phyloP scores from a whole-genome alignment of 768 basidiomycete genomes.

The Wakefieldia striispora region DNA sequence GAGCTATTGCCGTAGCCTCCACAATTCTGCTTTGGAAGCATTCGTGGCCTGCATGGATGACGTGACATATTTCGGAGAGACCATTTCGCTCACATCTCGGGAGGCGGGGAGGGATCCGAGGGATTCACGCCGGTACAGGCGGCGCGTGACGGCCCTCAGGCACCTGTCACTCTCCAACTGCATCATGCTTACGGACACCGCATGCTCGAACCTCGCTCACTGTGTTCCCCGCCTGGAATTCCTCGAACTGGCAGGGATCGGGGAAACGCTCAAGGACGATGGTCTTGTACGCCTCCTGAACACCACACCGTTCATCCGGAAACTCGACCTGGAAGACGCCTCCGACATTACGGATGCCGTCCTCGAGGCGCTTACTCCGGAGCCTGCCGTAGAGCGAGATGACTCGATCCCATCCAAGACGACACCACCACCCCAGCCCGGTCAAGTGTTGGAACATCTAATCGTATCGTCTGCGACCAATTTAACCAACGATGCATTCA shows the following conservation, averaged over 20 bases:
- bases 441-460: conserved; percentile 70
- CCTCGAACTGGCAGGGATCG: conserved; percentile 78
- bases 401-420: conserved; percentile 7
- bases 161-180: conserved; percentile 77
- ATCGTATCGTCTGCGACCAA: conserved; percentile 64
- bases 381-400: conserved; percentile 3
- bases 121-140: conserved; percentile 46
- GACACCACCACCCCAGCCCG: conserved; percentile 42
- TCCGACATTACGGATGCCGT: conserved; percentile 68
- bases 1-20: conserved; percentile 67
- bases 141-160: conserved; percentile 65
- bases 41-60: conserved; percentile 56
- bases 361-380: conserved; percentile 62
- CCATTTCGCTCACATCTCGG: conserved; percentile 54
- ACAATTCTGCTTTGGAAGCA: conserved; percentile 73
- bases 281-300: conserved; percentile 71
- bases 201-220: conserved; percentile 70
- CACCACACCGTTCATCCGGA: conserved; percentile 68
- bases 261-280: conserved; percentile 62
- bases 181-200: conserved; percentile 65
- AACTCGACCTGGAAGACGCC: conserved; percentile 87
- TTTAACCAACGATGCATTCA: conserved; percentile 62
- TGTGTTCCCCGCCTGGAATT: conserved; percentile 70
- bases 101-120: conserved; percentile 63
- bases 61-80: conserved; percentile 29